Base-by-base conservation (phyloP, 2,329 filamentous ascomycete genomes). In the Sporothrix mexicana region DNA sequence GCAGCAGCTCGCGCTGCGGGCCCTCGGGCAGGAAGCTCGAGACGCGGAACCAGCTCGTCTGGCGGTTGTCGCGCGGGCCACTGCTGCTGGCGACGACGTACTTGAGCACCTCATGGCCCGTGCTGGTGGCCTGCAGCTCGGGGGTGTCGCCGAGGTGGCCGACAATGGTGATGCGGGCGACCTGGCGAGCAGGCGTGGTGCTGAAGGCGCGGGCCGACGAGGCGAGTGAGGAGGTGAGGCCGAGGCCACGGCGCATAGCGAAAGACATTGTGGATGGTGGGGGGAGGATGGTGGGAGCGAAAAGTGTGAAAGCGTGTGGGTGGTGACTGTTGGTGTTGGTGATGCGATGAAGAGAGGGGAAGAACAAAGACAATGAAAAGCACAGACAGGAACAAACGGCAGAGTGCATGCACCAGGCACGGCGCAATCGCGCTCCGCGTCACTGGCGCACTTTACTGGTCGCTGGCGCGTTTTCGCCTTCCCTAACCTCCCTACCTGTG, bases 11-110 rank as follows among this genome's bases (percentile, higher is more conserved):
- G 79, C 91, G 90, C 80, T 88, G 85, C 68, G 87, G 82, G 13
- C 92, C 93, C 76, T 93, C 90, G 15, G 85, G 84, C 70, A 84
- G 77, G 80, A 98, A 98, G 83, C 87, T 90, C 47, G 90, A 86
- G 72, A 98, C 86, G 73, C 87, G 87, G 87, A 97, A 98, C 92
- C 93, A 98, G 85, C 91, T 96, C 43, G 92, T 93, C 80, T 90
- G 87, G 79, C 89, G 86, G 82, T 93, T 92, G 17, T 95, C 92
- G 76, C 83, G 85, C 74, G 85, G 83, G 15, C 94, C 94, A 74
- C 81, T 81, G 81, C 85, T 90, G 78, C 90, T 92, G 69, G 89
- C 95, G 75, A 99, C 84, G 4, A 90, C 84, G 81, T 97, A 98
- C 78, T 88, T 89, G 79, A 98, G 80, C 73, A 97, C 79, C 76